Percentiles rank a stretch among this genome's conserved stretches.
Conservation (phyloP, 148 eudicot species). For the Arbutus unedo region DNA sequence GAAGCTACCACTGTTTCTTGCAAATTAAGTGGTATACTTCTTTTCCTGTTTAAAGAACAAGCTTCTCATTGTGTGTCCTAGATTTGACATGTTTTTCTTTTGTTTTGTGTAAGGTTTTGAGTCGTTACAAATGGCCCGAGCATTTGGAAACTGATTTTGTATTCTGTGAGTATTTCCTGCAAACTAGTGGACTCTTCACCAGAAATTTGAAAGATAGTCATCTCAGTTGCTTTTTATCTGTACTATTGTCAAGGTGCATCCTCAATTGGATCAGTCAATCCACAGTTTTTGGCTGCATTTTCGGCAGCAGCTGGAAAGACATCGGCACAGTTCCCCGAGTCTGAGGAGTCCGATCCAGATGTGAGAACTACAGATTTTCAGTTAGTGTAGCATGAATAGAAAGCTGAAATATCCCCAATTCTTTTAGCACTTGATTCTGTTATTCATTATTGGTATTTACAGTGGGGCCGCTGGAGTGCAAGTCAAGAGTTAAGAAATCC, state of each 20-base stretch:
- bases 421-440: neutral
- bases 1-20: neutral
- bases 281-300: constrained; percentile 83
- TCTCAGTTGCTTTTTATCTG: neutral
- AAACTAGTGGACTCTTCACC: neutral
- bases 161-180: constrained; percentile 49
- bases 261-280: constrained; percentile 72
- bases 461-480: constrained; percentile 95
- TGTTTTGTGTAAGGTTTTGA: constrained; percentile 49
- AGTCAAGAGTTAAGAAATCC: constrained; percentile 72
- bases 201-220: neutral
- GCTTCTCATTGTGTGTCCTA: neutral
- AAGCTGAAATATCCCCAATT: neutral
- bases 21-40: neutral
- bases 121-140: constrained; percentile 84
- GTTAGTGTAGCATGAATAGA: neutral
- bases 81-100: neutral
- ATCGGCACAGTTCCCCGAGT: constrained; percentile 51
- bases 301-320: constrained; percentile 84
- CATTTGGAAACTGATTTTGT: constrained; percentile 73
- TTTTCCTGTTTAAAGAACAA: neutral
- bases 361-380: constrained; percentile 32
- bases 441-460: constrained; percentile 24
- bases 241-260: constrained; percentile 63
- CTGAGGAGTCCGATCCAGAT: constrained; percentile 94